A percentile compares a stretch with the other conserved stretches of the same genome.
phyloP scores from a whole-genome alignment of 2,329 filamentous ascomycete species.

The Canariomyces notabilis region DNA sequence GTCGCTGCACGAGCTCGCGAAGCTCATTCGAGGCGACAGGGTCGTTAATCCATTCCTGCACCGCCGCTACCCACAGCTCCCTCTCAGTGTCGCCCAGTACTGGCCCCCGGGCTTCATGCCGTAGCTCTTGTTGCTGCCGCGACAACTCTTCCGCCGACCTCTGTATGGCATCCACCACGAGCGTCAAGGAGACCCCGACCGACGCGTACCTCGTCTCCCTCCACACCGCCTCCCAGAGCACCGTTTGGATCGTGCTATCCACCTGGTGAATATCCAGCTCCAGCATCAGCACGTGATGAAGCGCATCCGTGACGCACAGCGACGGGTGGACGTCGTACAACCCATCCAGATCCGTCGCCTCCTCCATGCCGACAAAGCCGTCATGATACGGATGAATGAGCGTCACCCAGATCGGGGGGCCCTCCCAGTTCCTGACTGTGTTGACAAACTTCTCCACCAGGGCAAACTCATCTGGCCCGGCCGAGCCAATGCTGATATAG shows the following conservation, averaged over 20 bases:
- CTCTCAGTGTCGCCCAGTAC: neutral
- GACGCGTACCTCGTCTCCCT: slow-evolving; percentile 27
- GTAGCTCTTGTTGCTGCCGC: neutral
- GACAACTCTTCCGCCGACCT: slow-evolving; percentile 11
- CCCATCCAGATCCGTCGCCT: slow-evolving; percentile 26
- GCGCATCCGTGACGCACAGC: slow-evolving; percentile 27
- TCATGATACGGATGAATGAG: slow-evolving; percentile 27
- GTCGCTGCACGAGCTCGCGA: slow-evolving; percentile 26
- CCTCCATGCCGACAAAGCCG: slow-evolving; percentile 20
- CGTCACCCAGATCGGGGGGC: slow-evolving; percentile 25
- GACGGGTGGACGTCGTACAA: slow-evolving; percentile 28
- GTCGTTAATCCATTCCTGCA: slow-evolving; percentile 20
- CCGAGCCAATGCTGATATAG: slow-evolving; percentile 27
- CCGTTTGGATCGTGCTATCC: slow-evolving; percentile 23
- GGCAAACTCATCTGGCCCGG: slow-evolving; percentile 26
- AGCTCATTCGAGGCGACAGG: slow-evolving; percentile 21
- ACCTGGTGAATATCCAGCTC: slow-evolving; percentile 22
- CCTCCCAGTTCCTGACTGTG: slow-evolving; percentile 23
- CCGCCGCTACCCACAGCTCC: slow-evolving; percentile 17
- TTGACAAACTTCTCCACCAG: slow-evolving; percentile 25
- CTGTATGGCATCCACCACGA: slow-evolving; percentile 17
- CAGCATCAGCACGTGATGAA: slow-evolving; percentile 26
- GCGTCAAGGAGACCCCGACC: slow-evolving; percentile 23
- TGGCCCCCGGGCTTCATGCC: too few relatives aligned
- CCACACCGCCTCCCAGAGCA: slow-evolving; percentile 28